Conservation (phyloP, 2,329 filamentous ascomycete genomes). For the Pyrenophora teres region DNA sequence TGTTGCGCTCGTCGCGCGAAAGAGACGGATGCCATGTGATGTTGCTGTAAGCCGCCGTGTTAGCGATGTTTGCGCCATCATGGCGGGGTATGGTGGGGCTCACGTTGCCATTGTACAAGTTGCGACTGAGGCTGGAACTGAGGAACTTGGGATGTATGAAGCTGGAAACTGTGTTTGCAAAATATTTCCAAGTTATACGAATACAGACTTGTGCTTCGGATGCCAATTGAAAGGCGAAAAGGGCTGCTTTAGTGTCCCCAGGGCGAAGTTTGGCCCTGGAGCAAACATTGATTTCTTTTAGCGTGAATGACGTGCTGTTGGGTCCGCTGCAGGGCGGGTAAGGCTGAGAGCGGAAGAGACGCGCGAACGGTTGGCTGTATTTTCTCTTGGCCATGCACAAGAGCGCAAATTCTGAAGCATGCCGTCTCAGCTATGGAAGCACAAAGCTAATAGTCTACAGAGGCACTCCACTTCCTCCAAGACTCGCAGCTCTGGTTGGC, state of each 20-base stretch:
- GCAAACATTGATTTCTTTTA: slow-evolving; percentile 29
- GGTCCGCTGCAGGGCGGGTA: slow-evolving; percentile 17
- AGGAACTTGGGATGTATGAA: background rate
- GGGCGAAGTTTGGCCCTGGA: slow-evolving; percentile 9
- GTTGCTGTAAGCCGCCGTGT: slow-evolving; percentile 62
- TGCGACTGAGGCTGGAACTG: background rate
- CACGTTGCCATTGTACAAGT: slow-evolving; percentile 42
- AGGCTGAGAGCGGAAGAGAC: slow-evolving; percentile 10
- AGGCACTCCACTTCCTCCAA: slow-evolving; percentile 24
- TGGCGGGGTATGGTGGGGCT: slow-evolving; percentile 36
- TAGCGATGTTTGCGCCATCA: slow-evolving; percentile 12
- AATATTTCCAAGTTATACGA: background rate
- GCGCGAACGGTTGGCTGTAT: background rate
- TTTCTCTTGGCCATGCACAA: background rate
- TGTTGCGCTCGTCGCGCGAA: slow-evolving; percentile 75
- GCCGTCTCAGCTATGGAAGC: too few species aligned
- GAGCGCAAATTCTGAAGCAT: background rate
- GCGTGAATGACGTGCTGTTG: slow-evolving; percentile 37
- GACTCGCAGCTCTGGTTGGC: slow-evolving; percentile 35
- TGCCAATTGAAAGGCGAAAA: slow-evolving; percentile 9
- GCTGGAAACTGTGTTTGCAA: background rate
- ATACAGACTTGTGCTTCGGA: slow-evolving; percentile 7
- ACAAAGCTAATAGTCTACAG: background rate
- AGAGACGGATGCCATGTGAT: slow-evolving; percentile 89
- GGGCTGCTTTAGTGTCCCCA: slow-evolving; percentile 14